phyloP scores from a whole-genome alignment of 176 grass and related monocot genomes.

The Chloris gayana region DNA sequence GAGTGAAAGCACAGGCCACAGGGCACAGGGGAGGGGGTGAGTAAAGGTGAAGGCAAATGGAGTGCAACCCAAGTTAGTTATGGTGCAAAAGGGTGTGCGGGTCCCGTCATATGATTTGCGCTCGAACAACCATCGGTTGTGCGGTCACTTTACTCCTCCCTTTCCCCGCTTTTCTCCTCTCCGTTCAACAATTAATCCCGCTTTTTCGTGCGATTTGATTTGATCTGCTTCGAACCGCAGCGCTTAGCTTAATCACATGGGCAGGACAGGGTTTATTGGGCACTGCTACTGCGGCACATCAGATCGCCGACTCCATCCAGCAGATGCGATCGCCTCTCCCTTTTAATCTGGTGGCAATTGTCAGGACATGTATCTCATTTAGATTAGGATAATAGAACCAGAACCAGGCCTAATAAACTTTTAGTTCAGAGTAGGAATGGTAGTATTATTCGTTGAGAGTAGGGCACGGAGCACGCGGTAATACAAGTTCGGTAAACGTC shows the following conservation, averaged over 20 bases:
- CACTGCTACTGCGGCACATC: too few relatives aligned
- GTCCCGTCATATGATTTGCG: constrained; percentile 44
- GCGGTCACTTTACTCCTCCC: constrained; percentile 59
- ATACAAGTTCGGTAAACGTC: constrained; percentile 19
- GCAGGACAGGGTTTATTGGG: constrained; percentile 1
- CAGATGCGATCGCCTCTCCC: constrained; percentile 15
- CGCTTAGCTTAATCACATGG: constrained; percentile 17
- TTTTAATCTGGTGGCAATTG: not conserved
- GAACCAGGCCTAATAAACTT: too few relatives aligned
- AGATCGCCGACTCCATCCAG: not conserved
- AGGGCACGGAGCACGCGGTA: too few relatives aligned
- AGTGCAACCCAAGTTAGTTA: constrained; percentile 68
- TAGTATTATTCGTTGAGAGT: too few relatives aligned
- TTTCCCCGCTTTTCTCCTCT: not conserved
- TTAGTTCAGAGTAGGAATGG: too few relatives aligned
- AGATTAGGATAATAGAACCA: not conserved
- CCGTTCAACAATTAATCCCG: not conserved
- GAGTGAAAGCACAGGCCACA: too few relatives aligned
- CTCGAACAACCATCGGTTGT: constrained; percentile 63
- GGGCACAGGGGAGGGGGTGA: not conserved
- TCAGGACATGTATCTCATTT: not conserved
- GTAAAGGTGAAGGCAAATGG: constrained; percentile 46
- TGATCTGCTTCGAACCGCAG: not conserved
- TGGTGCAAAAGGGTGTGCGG: not conserved
- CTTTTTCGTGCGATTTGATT: not conserved